These are phyloP conservation scores for Nicotiana sylvestris DNA, from an alignment of 257 asterid species.

Conservation along the genomic window DNA sequence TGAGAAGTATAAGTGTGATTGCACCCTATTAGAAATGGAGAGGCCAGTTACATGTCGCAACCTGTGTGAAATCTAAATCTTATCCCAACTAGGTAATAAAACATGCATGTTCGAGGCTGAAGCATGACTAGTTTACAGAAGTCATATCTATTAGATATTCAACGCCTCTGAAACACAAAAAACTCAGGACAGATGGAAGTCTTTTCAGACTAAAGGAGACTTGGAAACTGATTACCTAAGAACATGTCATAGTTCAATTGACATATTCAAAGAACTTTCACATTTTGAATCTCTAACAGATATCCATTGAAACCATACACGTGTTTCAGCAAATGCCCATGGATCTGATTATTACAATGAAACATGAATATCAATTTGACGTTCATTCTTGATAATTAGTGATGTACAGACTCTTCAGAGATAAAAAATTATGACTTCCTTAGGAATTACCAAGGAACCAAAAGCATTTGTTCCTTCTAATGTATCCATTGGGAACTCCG, in stretches of 20 bases:
- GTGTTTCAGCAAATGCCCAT: background rate
- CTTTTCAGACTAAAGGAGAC: conserved; percentile 4
- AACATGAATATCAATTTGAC: background rate
- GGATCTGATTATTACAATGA: background rate
- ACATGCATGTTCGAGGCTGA: conserved; percentile 6
- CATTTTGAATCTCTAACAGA: conserved; percentile 6
- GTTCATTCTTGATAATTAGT: background rate
- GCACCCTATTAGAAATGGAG: conserved; percentile 48
- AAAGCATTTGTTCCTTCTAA: too few relatives aligned
- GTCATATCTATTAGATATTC: background rate
- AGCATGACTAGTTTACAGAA: background rate
- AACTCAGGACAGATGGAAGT: background rate
- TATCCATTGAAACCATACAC: background rate
- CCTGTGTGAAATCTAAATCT: background rate
- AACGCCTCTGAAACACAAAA: background rate
- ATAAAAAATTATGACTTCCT: background rate
- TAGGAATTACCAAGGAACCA: background rate
- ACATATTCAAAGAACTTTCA: background rate
- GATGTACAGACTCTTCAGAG: background rate
- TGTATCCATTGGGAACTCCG: background rate
- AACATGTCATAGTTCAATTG: background rate
- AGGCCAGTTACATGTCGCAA: background rate
- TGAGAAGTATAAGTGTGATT: conserved; percentile 66
- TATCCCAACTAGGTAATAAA: background rate
- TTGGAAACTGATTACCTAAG: background rate